Evolutionary conservation across 345 rosid genomes (phyloP).

Genomic region (Arabis hirsuta): DNA sequence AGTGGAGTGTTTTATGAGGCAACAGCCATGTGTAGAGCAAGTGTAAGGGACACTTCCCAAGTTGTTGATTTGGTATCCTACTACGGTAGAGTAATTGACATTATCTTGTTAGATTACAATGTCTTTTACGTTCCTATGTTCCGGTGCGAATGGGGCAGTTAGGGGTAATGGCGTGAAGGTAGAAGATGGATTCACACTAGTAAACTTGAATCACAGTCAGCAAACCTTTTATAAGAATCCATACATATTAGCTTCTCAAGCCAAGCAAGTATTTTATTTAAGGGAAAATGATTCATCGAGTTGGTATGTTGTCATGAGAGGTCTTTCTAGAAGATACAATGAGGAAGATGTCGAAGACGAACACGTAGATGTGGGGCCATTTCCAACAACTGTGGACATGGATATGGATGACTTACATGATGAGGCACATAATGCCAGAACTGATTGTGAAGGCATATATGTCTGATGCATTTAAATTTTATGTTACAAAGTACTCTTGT

Average conservation of each 20-base stretch:
- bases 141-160: neutral
- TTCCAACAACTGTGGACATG: neutral
- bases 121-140: neutral
- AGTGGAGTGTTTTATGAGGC: too few relatives aligned
- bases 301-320: neutral
- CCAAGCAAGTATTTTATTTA: neutral
- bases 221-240: neutral
- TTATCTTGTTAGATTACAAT: neutral
- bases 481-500: too few relatives aligned
- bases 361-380: neutral
- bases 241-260: neutral
- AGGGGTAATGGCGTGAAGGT: neutral
- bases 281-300: neutral
- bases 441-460: neutral
- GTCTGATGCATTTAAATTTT: too few relatives aligned
- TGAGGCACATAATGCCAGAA: neutral
- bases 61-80: neutral
- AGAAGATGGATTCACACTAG: neutral
- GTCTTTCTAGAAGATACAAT: neutral
- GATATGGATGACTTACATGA: neutral
- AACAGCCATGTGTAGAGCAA: neutral
- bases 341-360: neutral
- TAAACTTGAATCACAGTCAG: neutral
- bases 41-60: neutral
- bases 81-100: neutral